phyloP scores from a whole-genome alignment of 768 basidiomycete species.

The Albatrellus ellisii region DNA sequence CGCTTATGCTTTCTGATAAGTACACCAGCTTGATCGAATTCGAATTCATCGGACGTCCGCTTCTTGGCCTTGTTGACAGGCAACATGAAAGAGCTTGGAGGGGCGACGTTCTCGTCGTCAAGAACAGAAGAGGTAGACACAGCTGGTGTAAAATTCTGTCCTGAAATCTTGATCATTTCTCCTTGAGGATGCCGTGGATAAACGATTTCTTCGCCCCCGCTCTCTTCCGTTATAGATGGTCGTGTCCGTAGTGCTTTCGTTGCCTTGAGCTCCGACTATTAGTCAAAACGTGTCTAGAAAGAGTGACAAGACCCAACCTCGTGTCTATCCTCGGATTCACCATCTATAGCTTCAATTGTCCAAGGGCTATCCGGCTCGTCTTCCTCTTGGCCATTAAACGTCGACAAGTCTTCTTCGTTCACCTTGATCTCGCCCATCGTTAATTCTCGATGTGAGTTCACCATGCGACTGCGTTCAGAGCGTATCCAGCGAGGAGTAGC shows the following conservation, averaged over 20 bases:
- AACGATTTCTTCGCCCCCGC: slow-evolving; percentile 82
- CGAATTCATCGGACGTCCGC: slow-evolving; percentile 22
- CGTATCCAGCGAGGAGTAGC: slow-evolving; percentile 90
- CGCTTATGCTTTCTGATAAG: slow-evolving; percentile 12
- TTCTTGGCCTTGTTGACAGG: slow-evolving; percentile 16
- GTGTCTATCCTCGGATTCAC: slow-evolving; percentile 58
- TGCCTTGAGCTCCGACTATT: slow-evolving; percentile 33
- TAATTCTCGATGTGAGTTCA: slow-evolving; percentile 21
- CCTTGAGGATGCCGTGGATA: slow-evolving; percentile 54
- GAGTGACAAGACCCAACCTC: slow-evolving; percentile 33
- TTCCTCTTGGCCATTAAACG: slow-evolving; percentile 27
- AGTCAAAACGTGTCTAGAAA: slow-evolving; percentile 7
- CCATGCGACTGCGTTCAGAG: slow-evolving; percentile 25
- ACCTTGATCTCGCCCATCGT: slow-evolving; percentile 24
- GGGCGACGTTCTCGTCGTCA: background rate
- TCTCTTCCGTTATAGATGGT: slow-evolving; percentile 68
- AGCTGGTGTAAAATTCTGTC: background rate
- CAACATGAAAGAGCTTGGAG: slow-evolving; percentile 12
- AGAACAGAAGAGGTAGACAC: background rate
- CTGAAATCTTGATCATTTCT: no score
- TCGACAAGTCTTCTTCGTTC: slow-evolving; percentile 17
- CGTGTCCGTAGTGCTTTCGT: slow-evolving; percentile 40
- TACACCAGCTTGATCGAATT: slow-evolving; percentile 16
- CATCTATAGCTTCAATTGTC: slow-evolving; percentile 82
- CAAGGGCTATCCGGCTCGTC: slow-evolving; percentile 67